A percentile compares a stretch with the other conserved stretches of the same genome.
These are phyloP conservation scores for Phytophthora ohioensis DNA, from an alignment of 352 stramenopile genomes.

Conservation along the genomic window DNA sequence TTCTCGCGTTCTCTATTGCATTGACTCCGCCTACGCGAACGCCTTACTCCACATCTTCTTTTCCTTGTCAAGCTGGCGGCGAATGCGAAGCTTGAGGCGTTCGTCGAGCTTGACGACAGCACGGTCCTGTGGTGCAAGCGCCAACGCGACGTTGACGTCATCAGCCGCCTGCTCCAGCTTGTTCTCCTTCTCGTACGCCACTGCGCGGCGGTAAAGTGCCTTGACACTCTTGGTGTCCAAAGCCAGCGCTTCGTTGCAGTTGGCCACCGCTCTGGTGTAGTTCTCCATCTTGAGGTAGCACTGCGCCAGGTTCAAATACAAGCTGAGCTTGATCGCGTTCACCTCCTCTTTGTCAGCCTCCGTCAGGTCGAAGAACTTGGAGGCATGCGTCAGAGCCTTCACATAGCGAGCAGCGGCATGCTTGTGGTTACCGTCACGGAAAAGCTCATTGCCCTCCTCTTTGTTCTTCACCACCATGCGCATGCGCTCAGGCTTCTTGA, in stretches of 20 bases:
- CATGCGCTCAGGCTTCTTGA: slow-evolving; percentile 94
- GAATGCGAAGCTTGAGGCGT: slow-evolving; percentile 69
- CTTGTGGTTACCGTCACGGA: slow-evolving; percentile 92
- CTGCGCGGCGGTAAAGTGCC: slow-evolving; percentile 87
- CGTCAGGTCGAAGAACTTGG: slow-evolving; percentile 94
- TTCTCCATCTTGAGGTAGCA: slow-evolving; percentile 95
- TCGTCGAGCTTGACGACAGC: slow-evolving; percentile 80
- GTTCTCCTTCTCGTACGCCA: slow-evolving; percentile 91
- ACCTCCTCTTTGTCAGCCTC: slow-evolving; percentile 88
- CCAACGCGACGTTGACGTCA: slow-evolving; percentile 69
- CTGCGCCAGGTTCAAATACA: slow-evolving; percentile 94
- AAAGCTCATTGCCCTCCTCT: slow-evolving; percentile 95
- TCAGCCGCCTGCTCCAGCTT: slow-evolving; percentile 75
- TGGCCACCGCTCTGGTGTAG: slow-evolving; percentile 84
- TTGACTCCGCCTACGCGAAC: slow-evolving; percentile 59
- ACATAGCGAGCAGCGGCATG: slow-evolving; percentile 91
- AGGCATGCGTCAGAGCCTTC: slow-evolving; percentile 90
- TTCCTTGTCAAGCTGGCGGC: slow-evolving; percentile 87
- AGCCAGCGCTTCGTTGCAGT: slow-evolving; percentile 86
- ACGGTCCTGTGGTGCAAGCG: slow-evolving; percentile 77
- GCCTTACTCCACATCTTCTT: slow-evolving; percentile 93
- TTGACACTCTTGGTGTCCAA: slow-evolving; percentile 84
- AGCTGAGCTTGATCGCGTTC: slow-evolving; percentile 87
- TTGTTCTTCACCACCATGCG: slow-evolving; percentile 95
- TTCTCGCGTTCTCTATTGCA: slow-evolving; percentile 20